Percentiles rank a stretch among this genome's conserved stretches.
Evolutionary conservation across 2,329 filamentous ascomycete genomes (phyloP).

Genomic region (Phoma sp.): DNA sequence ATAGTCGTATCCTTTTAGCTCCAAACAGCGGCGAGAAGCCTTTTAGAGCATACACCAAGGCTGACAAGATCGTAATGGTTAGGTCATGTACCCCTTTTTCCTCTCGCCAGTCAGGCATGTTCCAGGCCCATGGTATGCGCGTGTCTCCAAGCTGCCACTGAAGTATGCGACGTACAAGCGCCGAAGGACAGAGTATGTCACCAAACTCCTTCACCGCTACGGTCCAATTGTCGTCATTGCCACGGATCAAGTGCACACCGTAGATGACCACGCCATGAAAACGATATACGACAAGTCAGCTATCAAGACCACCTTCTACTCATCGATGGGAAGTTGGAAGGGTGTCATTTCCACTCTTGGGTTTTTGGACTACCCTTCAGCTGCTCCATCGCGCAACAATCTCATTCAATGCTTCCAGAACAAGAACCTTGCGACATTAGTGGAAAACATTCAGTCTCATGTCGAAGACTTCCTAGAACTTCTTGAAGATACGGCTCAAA

Average conservation of each 20-base stretch:
- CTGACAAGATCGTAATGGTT: too few relatives aligned
- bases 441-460: constrained; percentile 15
- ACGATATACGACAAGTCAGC: constrained; percentile 11
- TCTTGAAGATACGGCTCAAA: constrained; percentile 1
- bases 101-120: constrained; percentile 12
- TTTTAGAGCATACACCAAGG: too few relatives aligned
- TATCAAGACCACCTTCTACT: constrained; percentile 7
- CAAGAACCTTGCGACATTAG: constrained; percentile 14
- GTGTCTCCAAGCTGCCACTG: constrained; percentile 7
- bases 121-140: constrained; percentile 11
- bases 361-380: constrained; percentile 11
- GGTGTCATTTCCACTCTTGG: constrained; percentile 11
- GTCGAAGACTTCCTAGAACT: constrained; percentile 10
- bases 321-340: constrained; percentile 15
- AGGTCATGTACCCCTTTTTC: constrained; percentile 9
- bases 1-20: too few relatives aligned
- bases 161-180: constrained; percentile 8
- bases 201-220: constrained; percentile 4
- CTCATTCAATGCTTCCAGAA: constrained; percentile 17
- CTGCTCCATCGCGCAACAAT: constrained; percentile 14
- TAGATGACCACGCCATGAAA: constrained; percentile 13
- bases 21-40: too few relatives aligned
- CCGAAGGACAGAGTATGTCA: constrained; percentile 6
- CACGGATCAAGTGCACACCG: constrained; percentile 9
- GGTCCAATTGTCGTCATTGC: constrained; percentile 11